Evolutionary conservation across 495 filamentous ascomycete genomes (phyloP).

Genomic region (Wilcoxina mikolae): DNA sequence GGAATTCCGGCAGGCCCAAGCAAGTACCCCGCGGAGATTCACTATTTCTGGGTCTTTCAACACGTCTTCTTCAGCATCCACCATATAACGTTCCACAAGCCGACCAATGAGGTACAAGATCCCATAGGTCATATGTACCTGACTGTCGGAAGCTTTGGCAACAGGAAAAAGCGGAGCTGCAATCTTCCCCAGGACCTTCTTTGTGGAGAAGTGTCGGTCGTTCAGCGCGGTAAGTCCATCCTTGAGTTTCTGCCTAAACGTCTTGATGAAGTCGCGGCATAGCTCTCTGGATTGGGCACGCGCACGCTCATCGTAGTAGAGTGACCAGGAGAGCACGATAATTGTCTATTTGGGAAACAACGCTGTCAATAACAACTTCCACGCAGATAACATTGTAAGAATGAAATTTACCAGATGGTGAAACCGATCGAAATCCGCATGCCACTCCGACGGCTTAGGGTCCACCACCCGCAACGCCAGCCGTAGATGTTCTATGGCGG

Average conservation of each 20-base stretch:
- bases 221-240: background rate
- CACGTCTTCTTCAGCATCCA: background rate
- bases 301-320: background rate
- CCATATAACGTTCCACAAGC: constrained; percentile 3
- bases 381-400: background rate
- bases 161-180: background rate
- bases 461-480: background rate
- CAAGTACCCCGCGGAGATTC: background rate
- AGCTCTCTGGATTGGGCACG: background rate
- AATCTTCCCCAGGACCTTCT: background rate
- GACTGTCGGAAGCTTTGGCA: background rate
- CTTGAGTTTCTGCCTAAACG: background rate
- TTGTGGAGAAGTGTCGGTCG: background rate
- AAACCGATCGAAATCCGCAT: constrained; percentile 2
- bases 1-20: background rate
- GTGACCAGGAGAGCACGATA: constrained; percentile 1
- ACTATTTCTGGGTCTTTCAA: background rate
- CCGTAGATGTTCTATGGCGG: background rate
- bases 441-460: background rate
- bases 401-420: constrained; percentile 6
- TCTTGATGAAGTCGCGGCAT: background rate
- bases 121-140: constrained; percentile 2
- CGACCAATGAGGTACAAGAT: constrained; percentile 2
- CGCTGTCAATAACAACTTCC: background rate
- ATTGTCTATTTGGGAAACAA: background rate